A percentile compares a stretch with the other conserved stretches of the same genome.
Conservation (phyloP, 768 basidiomycete species). For the Pholiota microspora region DNA sequence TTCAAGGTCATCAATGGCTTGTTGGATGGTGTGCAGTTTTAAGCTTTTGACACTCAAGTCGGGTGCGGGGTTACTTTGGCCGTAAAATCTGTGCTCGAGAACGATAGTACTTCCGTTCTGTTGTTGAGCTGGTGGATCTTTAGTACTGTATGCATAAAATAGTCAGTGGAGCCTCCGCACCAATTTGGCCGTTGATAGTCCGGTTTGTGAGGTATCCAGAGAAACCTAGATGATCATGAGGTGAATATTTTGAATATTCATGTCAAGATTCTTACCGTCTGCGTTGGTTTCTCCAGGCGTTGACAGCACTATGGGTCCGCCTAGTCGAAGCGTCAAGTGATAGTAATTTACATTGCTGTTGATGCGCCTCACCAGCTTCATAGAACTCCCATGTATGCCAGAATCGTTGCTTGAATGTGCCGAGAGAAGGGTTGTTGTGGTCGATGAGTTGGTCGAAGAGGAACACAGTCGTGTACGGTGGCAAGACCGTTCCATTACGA, state of each 20-base stretch:
- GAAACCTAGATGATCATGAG: conserved; percentile 30
- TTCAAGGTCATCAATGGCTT: conserved; percentile 70
- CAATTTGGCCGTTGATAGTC: conserved; percentile 61
- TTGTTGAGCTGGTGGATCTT: conserved; percentile 45
- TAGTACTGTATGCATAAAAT: background rate
- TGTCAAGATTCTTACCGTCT: conserved; percentile 31
- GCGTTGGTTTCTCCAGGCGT: conserved; percentile 70
- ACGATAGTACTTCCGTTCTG: conserved; percentile 62
- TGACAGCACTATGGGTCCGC: conserved; percentile 59
- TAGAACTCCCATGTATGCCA: conserved; percentile 73
- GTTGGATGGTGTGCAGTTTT: conserved; percentile 62
- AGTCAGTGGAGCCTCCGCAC: conserved; percentile 16
- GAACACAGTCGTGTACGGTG: conserved; percentile 46
- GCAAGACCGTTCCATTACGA: conserved; percentile 41
- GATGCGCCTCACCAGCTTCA: conserved; percentile 36
- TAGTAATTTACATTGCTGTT: background rate
- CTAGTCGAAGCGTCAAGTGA: conserved; percentile 20
- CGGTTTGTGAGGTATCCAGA: conserved; percentile 60
- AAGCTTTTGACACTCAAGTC: conserved; percentile 61
- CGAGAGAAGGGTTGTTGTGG: conserved; percentile 52
- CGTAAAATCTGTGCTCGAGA: conserved; percentile 74
- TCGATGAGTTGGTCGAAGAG: conserved; percentile 59
- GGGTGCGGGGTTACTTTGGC: conserved; percentile 66
- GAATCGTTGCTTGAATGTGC: conserved; percentile 77
- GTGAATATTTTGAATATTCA: background rate